Conservation (phyloP, 345 rosid species). For the Rhizophora mangle region DNA sequence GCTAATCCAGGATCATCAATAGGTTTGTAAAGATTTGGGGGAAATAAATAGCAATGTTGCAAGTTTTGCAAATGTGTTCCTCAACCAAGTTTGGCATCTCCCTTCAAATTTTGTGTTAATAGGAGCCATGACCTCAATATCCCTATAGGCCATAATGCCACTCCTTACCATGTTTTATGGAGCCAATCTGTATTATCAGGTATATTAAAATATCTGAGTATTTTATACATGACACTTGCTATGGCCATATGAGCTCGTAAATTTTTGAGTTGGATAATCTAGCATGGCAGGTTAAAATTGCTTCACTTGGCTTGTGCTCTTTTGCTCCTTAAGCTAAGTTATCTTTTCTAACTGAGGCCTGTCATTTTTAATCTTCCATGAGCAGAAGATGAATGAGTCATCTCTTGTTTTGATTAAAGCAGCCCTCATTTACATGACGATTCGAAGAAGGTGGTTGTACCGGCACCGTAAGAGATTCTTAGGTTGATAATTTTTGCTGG, state of each 20-base stretch:
- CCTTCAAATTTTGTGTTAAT: conserved; percentile 87
- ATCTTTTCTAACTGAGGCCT: neutral
- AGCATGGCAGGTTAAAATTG: no score
- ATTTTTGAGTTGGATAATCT: no score
- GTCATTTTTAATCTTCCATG: neutral
- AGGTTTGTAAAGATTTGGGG: conserved; percentile 95
- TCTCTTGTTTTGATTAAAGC: neutral
- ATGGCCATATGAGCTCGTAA: neutral
- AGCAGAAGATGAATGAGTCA: neutral
- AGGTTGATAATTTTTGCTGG: neutral
- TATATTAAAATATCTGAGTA: neutral
- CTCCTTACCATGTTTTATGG: conserved; percentile 85
- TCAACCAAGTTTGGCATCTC: conserved; percentile 77
- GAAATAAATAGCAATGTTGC: conserved; percentile 90
- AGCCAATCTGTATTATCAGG: conserved; percentile 94
- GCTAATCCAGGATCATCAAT: conserved; percentile 95
- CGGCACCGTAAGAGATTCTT: neutral
- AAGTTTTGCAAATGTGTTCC: conserved; percentile 61
- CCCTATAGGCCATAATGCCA: conserved; percentile 98
- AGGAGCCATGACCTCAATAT: conserved; percentile 92
- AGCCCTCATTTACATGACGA: neutral
- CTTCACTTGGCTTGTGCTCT: neutral
- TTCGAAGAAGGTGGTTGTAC: neutral
- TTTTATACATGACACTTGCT: neutral
- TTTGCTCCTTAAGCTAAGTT: conserved; percentile 2